These are phyloP conservation scores for Colletotrichum neosansevieriae DNA, from an alignment of 2,329 filamentous ascomycete species.

Conservation along the genomic window DNA sequence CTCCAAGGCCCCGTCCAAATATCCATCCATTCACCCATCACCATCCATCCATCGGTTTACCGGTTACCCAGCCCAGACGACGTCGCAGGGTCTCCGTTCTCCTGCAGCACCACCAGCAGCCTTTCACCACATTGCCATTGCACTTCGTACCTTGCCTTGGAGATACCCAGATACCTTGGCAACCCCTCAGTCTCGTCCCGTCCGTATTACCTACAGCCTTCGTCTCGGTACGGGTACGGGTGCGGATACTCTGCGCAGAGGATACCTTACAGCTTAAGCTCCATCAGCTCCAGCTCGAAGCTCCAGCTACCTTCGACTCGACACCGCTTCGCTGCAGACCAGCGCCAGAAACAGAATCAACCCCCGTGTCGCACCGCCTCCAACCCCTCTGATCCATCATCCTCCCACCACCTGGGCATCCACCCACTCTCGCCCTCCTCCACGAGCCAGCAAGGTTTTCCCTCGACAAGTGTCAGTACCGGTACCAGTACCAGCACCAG, in stretches of 20 bases:
- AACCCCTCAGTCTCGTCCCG: not conserved
- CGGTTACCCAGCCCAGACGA: not conserved
- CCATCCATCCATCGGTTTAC: not conserved
- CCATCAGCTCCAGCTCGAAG: conserved; percentile 16
- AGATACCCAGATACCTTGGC: conserved; percentile 13
- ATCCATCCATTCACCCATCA: not conserved
- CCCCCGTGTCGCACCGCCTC: conserved; percentile 17
- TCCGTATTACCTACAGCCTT: conserved; percentile 17
- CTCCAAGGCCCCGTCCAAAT: conserved; percentile 5
- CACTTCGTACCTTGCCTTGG: conserved; percentile 6
- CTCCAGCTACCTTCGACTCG: not conserved
- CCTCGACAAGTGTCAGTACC: conserved; percentile 13
- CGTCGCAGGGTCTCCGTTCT: conserved; percentile 31
- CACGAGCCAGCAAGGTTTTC: conserved; percentile 21
- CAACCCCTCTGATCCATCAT: conserved; percentile 29
- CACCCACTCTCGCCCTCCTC: not conserved
- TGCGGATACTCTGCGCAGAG: too few relatives aligned
- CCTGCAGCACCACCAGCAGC: conserved; percentile 19
- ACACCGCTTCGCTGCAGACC: conserved; percentile 16
- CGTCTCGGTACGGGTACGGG: not conserved
- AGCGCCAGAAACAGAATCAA: conserved; percentile 7
- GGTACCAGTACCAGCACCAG: conserved; percentile 8
- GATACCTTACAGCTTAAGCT: not conserved
- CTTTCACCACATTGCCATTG: not conserved
- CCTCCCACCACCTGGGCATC: conserved; percentile 14